Evolutionary conservation across 1,284 basidiomycete genomes (phyloP), one percentile per base, ranked within the genome.

Genomic region (Cutaneotrichosporon arboriforme): DNA sequence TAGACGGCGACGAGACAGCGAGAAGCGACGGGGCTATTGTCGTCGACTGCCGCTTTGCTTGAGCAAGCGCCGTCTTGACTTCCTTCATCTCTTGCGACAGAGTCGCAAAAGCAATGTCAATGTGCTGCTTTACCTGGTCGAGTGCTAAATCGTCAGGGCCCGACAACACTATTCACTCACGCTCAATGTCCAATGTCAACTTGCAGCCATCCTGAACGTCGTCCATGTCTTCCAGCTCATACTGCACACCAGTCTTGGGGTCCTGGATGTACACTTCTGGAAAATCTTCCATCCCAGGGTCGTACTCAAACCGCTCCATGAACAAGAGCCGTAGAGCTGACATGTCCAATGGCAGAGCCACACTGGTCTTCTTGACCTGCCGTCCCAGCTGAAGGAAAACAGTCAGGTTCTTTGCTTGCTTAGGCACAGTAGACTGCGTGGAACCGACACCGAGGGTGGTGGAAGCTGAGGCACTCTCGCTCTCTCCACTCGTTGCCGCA

Each of bases 81-180:
- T 97, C 94, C 62, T 92, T 91, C 70, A 98, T 82, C 61, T 97
- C 94, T 61, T 88, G 84, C 14, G 89, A 84, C n/a, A 98, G 78
- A 1, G 78, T 78, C 0, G 86, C 84, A 54, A 98, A 89, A 60
- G 93, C 90, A 4, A 84, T 70, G 69, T 97, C 94, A 60, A 98
- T 92, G 68, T 98, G 94, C 68, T 96, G 91, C 72, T 96, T 97
- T 72, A 98, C 94, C 74, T 98, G 94, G 74, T 97, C 94, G 49
- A 98, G 83, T 13, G 91, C 91, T 96, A n/a, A 4, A 33, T 46
- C 46, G 40, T n/a, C 43, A 21, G 4, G 15, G 20, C n/a, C 20
- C n/a, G 1, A n/a, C 33, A 8, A 12, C 3, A 8, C 10, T n/a
- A 10, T n/a, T n/a, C 3, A 80, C 91, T 77, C 74, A 96, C 92